phyloP scores from a whole-genome alignment of 176 grass and related monocot species.

The Ensete glaucum region DNA sequence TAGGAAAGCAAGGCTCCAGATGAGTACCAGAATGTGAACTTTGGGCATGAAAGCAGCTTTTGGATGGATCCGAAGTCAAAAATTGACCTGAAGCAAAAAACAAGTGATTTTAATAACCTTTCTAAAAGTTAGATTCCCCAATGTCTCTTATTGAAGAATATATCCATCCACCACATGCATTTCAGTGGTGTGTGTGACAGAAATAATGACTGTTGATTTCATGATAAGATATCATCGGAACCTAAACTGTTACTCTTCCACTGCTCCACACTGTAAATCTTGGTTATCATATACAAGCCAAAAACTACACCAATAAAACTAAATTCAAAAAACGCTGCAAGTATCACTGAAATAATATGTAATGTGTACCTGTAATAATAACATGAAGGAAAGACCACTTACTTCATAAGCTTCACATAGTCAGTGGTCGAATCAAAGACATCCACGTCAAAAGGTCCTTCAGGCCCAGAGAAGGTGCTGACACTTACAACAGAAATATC shows the following conservation, averaged over 20 bases:
- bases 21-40: slow-evolving; percentile 90
- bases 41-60: slow-evolving; percentile 73
- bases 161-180: not conserved
- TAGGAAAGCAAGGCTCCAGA: slow-evolving; percentile 1
- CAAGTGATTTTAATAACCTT: not conserved
- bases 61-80: slow-evolving; percentile 85
- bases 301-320: not conserved
- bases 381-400: slow-evolving; percentile 17
- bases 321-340: not conserved
- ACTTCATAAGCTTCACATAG: slow-evolving; percentile 99
- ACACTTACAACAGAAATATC: slow-evolving; percentile 78
- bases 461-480: slow-evolving; percentile 65
- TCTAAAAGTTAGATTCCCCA: not conserved
- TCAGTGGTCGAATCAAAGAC: slow-evolving; percentile 86
- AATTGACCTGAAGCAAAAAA: slow-evolving; percentile 46
- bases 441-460: slow-evolving; percentile 87
- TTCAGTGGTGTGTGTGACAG: not conserved
- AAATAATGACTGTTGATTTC: not conserved
- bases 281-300: not conserved
- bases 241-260: not conserved
- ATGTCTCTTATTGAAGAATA: not conserved
- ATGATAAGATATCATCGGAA: not conserved
- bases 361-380: not conserved
- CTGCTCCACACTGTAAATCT: too few relatives aligned
- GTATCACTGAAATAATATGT: not conserved